Base-by-base conservation (phyloP, 2,329 filamentous ascomycete species). In the Venturiaceae sp. region DNA sequence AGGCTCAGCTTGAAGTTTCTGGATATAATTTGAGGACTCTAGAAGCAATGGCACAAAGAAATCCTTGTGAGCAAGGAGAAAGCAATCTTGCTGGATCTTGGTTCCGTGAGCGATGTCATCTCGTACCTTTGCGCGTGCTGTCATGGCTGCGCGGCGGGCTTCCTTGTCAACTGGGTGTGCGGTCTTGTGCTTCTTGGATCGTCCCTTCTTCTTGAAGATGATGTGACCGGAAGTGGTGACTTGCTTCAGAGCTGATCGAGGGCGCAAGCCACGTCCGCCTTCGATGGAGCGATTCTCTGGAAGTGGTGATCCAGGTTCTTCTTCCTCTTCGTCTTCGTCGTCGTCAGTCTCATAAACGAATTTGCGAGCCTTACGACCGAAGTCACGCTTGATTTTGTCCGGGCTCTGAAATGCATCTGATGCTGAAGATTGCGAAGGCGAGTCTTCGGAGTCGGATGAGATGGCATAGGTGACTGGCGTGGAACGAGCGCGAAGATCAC, bases 11-110 rank as follows among this genome's bases (percentile, higher is more conserved):
- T 21, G 36, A n/a, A 53, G 30, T 21, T 54, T 53, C 28, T 53
- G n/a, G 14, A 47, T 19, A 19, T 6, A 52, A n/a, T n/a, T n/a
- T n/a, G n/a, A n/a, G n/a, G n/a, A n/a, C n/a, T n/a, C 58, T 0
- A 76, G 77, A 2, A 80, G 69, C 1, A 80, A 63, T 0, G 77
- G 75, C n/a, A 75, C 63, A 63, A 80, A 79, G 50, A 70, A 69
- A 19, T 77, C 68, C 60, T 74, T 72, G 63, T 79, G 68, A 16
- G 71, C 69, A 4, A 77, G 62, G 5, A 79, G 66, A 62, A 78
- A 80, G 6, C 71, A 71, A 63, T 77, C 71, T 2, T 74, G 72
- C 62, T 73, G 77, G 1, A 67, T 69, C 62, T 73, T 77, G 5
- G 75, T 75, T 60, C 69, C 64, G 14, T 65, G 64, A 1, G 69